Base-by-base conservation (phyloP, 306 rosid genomes). In the Pyrus communis region DNA sequence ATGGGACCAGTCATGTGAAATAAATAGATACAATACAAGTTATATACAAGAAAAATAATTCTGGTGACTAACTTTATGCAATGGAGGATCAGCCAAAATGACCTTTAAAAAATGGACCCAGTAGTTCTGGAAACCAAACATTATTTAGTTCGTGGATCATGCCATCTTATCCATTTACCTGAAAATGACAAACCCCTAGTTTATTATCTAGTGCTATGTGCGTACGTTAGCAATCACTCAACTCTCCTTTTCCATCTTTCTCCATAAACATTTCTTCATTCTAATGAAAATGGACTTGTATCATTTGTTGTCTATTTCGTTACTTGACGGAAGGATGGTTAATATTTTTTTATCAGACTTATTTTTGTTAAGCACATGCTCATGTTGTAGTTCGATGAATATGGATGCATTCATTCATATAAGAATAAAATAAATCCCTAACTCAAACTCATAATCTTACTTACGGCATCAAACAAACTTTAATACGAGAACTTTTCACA, bases 61-160 rank as follows among this genome's bases (percentile, higher is more conserved):
- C 76, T 73, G 82, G 82, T 74, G 59, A 23, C 69, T 78, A 67
- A 73, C 67, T 82, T 82, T 77, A 28, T 49, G 63, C 66, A n/a
- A 75, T 35, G 70, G 49, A 61, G 66, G 19, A 46, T 46, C 54
- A 75, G 21, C 54, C 71, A 55, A 40, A 71, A 69, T 76, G 81
- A 43, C 75, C 77, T 64, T 42, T 73, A 27, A 51, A 58, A 45
- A 42, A 42, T 40, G 67, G 82, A 77, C 76, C 79, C 82, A 17
- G 38, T 25, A 69, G 61, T 77, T 35, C 13, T 67, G 58, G 63
- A 30, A 71, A 54, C 82, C 76, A 42, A 69, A 74, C 83, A 63
- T 69, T 35, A 38, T 42, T 23, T 63, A 69, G 72, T 23, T 70
- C 54, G 71, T 40, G 75, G 67, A 75, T 78, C 64, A 57, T 55